Evolutionary conservation across 768 basidiomycete genomes (phyloP), one percentile per base, ranked within the genome.

Genomic region (Pleurotus sapidus): DNA sequence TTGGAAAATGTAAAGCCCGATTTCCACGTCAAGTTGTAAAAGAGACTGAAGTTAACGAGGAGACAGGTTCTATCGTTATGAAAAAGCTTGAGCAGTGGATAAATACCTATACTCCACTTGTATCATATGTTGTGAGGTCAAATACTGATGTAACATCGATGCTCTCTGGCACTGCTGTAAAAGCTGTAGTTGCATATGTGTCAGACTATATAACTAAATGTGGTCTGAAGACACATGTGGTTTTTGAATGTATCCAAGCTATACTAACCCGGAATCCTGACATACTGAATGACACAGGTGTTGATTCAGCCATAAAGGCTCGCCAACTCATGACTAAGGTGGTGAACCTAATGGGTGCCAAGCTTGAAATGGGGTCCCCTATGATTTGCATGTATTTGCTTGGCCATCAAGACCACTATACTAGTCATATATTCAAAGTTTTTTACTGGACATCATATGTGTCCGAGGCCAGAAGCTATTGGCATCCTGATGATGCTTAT

Each of bases 61-160:
- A 38, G 0, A 67, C 68, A 25, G 74, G 67, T 6, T 9, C 49
- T 60, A 45, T 62, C n/a, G 7, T 60, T 58, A 53, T 67, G 57
- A 68, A 70, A 65, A 65, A 69, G 42, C 34, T 48, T 3, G 74
- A 77, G 55, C 15, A 62, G 2, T 60, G 49, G 60, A 51, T 76
- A 7, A 76, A 76, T 57, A 67, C 59, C 0, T 62, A 68, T n/a
- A 66, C 65, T 0, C 56, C 62, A 2, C 15, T 53, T 1, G 5
- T 73, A 1, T 63, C 70, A 2, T 72, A 70, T 50, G 37, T 68
- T 0, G 9, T 70, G 1, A 14, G 69, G 2, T 70, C 68, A 30
- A 76, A 76, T 27, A 67, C 70, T 3, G 70, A 75, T 61, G 64
- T 68, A 0, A 69, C 67, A 0, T 64, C 64, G 46, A 49, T 75